Percentiles rank a stretch among this genome's conserved stretches.
Conservation (phyloP, 768 basidiomycete species). For the Mycena rebaudengoi region DNA sequence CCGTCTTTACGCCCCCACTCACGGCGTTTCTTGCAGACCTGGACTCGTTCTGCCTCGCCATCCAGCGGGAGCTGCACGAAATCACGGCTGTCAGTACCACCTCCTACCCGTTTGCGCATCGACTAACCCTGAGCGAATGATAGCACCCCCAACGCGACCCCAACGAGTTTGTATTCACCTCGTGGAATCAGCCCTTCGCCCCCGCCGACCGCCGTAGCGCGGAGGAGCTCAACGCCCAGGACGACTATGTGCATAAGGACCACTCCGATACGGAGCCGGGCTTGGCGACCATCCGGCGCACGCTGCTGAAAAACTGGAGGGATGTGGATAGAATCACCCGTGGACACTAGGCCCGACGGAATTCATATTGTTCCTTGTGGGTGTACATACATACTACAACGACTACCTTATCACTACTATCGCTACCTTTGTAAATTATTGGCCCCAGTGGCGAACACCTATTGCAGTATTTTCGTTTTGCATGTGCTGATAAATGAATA, state of each 20-base stretch:
- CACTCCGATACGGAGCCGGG: constrained; percentile 39
- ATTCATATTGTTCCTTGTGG: background rate
- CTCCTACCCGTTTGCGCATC: background rate
- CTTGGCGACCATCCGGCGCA: constrained; percentile 46
- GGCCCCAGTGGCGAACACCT: constrained; percentile 7
- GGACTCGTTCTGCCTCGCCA: constrained; percentile 69
- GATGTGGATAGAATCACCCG: constrained; percentile 49
- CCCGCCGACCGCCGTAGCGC: constrained; percentile 69
- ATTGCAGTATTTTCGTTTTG: background rate
- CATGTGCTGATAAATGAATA: background rate
- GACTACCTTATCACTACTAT: no score
- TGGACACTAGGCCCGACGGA: constrained; percentile 17
- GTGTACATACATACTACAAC: background rate
- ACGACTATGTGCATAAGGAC: constrained; percentile 46
- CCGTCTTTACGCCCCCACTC: background rate
- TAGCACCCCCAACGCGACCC: constrained; percentile 67
- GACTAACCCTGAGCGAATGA: constrained; percentile 20
- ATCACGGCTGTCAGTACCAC: constrained; percentile 67
- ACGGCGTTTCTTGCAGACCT: constrained; percentile 51
- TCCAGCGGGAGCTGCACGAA: constrained; percentile 75
- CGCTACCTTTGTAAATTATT: constrained; percentile 5
- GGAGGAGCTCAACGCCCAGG: constrained; percentile 53
- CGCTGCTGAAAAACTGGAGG: constrained; percentile 52
- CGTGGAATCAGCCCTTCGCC: constrained; percentile 75
- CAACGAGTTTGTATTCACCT: constrained; percentile 59